Evolutionary conservation across 768 basidiomycete genomes (phyloP).

Genomic region (Mycena kentingensis): DNA sequence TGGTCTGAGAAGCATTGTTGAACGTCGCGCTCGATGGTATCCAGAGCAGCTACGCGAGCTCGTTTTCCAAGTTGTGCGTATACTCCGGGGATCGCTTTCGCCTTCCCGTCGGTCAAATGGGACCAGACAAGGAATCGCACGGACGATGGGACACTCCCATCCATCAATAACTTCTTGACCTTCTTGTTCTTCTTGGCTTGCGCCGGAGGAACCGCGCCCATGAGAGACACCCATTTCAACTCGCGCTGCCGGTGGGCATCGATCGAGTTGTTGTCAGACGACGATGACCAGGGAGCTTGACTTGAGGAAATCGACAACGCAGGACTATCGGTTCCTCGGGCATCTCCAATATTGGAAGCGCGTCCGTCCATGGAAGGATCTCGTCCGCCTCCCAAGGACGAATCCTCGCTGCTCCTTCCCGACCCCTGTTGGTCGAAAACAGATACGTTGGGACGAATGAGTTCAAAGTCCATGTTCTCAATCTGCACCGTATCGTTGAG

Average conservation of each 20-base stretch:
- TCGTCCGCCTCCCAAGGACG: slow-evolving; percentile 39
- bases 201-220: slow-evolving; percentile 56
- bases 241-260: slow-evolving; percentile 78
- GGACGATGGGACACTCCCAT: slow-evolving; percentile 75
- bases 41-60: slow-evolving; percentile 48
- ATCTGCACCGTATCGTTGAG: slow-evolving; percentile 69
- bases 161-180: slow-evolving; percentile 67
- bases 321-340: slow-evolving; percentile 43
- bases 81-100: slow-evolving; percentile 65
- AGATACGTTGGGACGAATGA: slow-evolving; percentile 62
- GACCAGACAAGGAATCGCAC: slow-evolving; percentile 87
- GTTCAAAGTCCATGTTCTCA: slow-evolving; percentile 80
- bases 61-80: slow-evolving; percentile 65
- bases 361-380: slow-evolving; percentile 38
- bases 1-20: slow-evolving; percentile 56
- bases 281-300: slow-evolving; percentile 19
- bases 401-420: slow-evolving; percentile 58
- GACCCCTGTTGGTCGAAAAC: slow-evolving; percentile 33
- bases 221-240: slow-evolving; percentile 69
- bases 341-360: slow-evolving; percentile 26
- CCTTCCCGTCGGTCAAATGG: slow-evolving; percentile 76
- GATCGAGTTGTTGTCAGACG: slow-evolving; percentile 43
- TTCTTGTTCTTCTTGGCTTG: slow-evolving; percentile 81
- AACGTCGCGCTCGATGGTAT: slow-evolving; percentile 63
- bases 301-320: slow-evolving; percentile 43